Base-by-base conservation (phyloP, 1,139 yeast species). In the Candida gigantensis region DNA sequence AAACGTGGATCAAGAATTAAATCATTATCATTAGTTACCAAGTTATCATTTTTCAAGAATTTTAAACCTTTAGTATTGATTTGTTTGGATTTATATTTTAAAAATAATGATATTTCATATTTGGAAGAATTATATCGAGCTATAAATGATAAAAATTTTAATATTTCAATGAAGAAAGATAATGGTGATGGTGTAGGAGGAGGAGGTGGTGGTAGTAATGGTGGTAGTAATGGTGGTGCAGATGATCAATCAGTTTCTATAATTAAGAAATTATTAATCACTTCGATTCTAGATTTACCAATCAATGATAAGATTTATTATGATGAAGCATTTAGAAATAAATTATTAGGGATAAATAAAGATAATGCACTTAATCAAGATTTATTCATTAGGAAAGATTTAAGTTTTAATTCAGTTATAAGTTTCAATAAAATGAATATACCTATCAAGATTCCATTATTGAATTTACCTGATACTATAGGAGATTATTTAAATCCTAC, bases 1-100 rank as follows among this genome's bases (percentile, higher is more conserved):
- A 69, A 68, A 48, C 58, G 85, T 45, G 84, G 84, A 2, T 75
- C 81, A 3, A 62, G 66, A 16, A 79, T 80, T 40, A 77, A 77
- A 50, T 68, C 82, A 16, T 58, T 80, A 45, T 72, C 80, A 14
- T 66, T 80, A 18, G 61, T 79, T 16, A 79, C 85, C 12, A 61
- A 62, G 19, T 64, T 73, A 34, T 57, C 70, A 4, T 77, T 63
- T 50, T 75, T 79, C 58, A 80, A 78, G 47, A 74, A 74, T 40
- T 78, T 79, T 57, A 76, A 73, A 52, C 85, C 86, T 3, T 55
- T 80, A 41, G 55, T 80, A 34, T 52, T 78, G 43, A 68, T 79
- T 29, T 74, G 81, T 12, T 62, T 79, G 44, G 83, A 79, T 50
- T 64, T 62, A 28, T 68, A 66, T 40, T 73, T 73, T 34, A 49